Evolutionary conservation across 352 stramenopile genomes (phyloP).

Genomic region (Pythium brassicae): DNA sequence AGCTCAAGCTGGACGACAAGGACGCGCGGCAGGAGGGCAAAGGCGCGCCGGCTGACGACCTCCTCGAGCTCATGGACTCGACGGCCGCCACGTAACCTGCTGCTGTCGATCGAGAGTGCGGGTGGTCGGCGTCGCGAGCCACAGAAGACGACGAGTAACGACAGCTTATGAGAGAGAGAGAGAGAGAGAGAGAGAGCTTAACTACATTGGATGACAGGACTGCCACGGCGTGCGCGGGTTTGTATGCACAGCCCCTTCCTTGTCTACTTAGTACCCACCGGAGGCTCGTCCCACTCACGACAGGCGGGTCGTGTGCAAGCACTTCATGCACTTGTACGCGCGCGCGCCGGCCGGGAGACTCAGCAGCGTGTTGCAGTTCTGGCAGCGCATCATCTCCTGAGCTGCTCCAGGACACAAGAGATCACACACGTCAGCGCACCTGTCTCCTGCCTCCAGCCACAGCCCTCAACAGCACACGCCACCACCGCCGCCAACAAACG

Average conservation of each 20-base stretch:
- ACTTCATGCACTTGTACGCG: slow-evolving; percentile 90
- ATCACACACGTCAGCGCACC: slow-evolving; percentile 12
- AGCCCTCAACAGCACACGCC: not conserved
- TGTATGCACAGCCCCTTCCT: not conserved
- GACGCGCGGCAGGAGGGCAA: slow-evolving; percentile 43
- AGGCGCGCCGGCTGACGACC: slow-evolving; percentile 48
- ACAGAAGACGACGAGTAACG: too few relatives aligned
- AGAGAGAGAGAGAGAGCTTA: not conserved
- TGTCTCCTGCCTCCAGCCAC: not conserved
- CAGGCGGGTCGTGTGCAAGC: slow-evolving; percentile 71
- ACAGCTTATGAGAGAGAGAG: not conserved
- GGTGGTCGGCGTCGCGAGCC: too few relatives aligned
- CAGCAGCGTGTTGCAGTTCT: slow-evolving; percentile 83
- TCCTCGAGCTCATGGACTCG: slow-evolving; percentile 88
- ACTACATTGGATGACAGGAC: slow-evolving; percentile 11
- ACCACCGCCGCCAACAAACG: too few relatives aligned
- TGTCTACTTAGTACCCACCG: not conserved
- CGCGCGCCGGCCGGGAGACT: slow-evolving; percentile 73
- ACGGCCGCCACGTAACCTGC: slow-evolving; percentile 18
- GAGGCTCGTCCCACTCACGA: slow-evolving; percentile 31
- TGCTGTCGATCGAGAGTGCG: too few relatives aligned
- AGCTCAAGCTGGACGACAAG: slow-evolving; percentile 56
- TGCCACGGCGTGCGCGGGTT: not conserved
- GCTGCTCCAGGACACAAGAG: slow-evolving; percentile 24
- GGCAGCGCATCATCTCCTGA: slow-evolving; percentile 85